These are phyloP conservation scores for Rhodotorula sphaerocarpa DNA, from an alignment of 768 basidiomycete genomes.

Conservation along the genomic window DNA sequence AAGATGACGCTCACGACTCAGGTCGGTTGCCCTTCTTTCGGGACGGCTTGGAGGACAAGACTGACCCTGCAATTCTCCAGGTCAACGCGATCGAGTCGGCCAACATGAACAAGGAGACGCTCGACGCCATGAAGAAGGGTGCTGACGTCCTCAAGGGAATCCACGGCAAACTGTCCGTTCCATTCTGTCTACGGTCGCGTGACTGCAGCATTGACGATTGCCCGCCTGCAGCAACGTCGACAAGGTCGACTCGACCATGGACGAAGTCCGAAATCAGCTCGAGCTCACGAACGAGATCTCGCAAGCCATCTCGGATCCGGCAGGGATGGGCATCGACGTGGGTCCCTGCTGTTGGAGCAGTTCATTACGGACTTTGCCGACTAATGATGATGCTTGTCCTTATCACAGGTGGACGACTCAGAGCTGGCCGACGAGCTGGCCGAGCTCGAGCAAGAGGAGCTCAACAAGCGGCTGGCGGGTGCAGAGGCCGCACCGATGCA, in stretches of 20 bases:
- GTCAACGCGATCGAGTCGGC: conserved; percentile 95
- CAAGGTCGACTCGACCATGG: conserved; percentile 85
- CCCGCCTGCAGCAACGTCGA: conserved; percentile 57
- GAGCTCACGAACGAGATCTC: conserved; percentile 88
- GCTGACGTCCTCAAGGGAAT: conserved; percentile 80
- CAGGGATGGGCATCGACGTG: conserved; percentile 60
- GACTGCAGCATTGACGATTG: too few relatives aligned
- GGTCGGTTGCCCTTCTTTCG: conserved; percentile 38
- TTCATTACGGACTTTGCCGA: too few relatives aligned
- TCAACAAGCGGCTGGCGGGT: conserved; percentile 72
- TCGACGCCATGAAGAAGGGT: conserved; percentile 94
- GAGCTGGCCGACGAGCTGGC: conserved; percentile 70
- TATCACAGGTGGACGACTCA: conserved; percentile 52
- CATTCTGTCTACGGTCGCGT: too few relatives aligned
- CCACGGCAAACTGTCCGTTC: conserved; percentile 81
- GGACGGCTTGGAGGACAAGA: neutral
- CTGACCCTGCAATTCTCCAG: conserved; percentile 30
- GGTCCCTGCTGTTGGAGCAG: too few relatives aligned
- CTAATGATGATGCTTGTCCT: conserved; percentile 1
- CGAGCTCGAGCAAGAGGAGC: conserved; percentile 76
- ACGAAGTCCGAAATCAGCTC: conserved; percentile 76
- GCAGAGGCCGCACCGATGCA: conserved; percentile 87
- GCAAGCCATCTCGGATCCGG: conserved; percentile 71
- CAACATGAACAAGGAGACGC: conserved; percentile 94
- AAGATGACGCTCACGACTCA: conserved; percentile 90